A percentile compares a stretch with the other conserved stretches of the same genome.
Evolutionary conservation across 2,329 filamentous ascomycete genomes (phyloP).

Genomic region (Ascochyta lentis): DNA sequence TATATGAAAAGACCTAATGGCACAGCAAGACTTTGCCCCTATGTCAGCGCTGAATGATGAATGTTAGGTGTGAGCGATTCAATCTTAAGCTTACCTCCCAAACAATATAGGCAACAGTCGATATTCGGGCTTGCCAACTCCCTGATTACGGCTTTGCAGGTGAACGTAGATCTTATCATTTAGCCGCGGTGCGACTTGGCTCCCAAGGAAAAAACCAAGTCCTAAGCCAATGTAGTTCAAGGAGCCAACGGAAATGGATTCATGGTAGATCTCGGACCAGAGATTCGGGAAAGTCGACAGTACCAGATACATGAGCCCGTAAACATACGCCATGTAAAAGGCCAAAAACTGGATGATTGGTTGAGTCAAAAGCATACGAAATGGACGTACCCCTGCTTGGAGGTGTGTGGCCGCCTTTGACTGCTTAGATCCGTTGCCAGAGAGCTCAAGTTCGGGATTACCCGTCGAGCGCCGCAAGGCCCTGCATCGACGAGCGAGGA

Average conservation of each 20-base stretch:
- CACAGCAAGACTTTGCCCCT: not conserved
- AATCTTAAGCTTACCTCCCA: conserved; percentile 55
- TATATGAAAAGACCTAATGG: too few relatives aligned
- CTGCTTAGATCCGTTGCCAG: conserved; percentile 59
- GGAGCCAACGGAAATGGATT: conserved; percentile 63
- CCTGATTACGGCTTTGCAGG: conserved; percentile 53
- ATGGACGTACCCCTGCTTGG: conserved; percentile 55
- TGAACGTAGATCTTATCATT: conserved; percentile 57
- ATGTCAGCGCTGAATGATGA: not conserved
- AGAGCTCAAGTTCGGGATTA: not conserved
- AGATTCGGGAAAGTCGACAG: conserved; percentile 65
- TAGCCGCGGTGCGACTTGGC: conserved; percentile 49
- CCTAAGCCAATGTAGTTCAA: conserved; percentile 68
- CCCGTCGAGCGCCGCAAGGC: not conserved
- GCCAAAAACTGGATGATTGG: conserved; percentile 64
- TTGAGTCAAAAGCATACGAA: conserved; percentile 62
- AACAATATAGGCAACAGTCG: conserved; percentile 64
- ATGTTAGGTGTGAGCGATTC: not conserved
- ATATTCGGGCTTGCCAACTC: conserved; percentile 59
- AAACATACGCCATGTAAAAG: conserved; percentile 62
- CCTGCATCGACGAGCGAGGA: conserved; percentile 54
- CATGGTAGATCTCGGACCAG: conserved; percentile 62
- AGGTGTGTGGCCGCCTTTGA: conserved; percentile 19
- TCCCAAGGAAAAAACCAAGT: conserved; percentile 62
- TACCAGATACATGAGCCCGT: conserved; percentile 67